Conservation (phyloP, 495 filamentous ascomycete genomes). For the Hypoxylon lienhwacheense region DNA sequence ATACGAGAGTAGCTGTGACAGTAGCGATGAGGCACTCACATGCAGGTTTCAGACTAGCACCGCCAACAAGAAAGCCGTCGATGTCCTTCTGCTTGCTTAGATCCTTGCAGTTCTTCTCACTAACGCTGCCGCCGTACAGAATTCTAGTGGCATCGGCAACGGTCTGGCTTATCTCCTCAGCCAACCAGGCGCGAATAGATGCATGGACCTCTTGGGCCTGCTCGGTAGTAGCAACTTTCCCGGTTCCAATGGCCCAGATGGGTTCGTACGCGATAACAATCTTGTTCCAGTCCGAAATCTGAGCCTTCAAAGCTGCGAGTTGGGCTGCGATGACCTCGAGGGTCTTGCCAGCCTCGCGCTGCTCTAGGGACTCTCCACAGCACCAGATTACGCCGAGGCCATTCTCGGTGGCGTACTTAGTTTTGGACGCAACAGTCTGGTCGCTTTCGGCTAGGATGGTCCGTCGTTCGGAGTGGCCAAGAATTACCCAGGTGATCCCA, state of each 20-base stretch:
- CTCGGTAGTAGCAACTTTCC: constrained; percentile 91
- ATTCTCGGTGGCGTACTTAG: constrained; percentile 82
- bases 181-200: constrained; percentile 88
- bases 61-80: constrained; percentile 97
- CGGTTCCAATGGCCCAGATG: constrained; percentile 98
- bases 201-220: constrained; percentile 96
- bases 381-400: constrained; percentile 92
- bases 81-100: constrained; percentile 90
- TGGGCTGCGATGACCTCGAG: constrained; percentile 86
- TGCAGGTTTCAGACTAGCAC: constrained; percentile 96
- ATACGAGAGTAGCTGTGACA: not conserved
- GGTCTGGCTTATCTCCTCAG: constrained; percentile 66
- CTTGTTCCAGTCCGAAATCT: constrained; percentile 83
- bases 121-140: constrained; percentile 95
- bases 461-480: constrained; percentile 92
- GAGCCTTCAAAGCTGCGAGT: constrained; percentile 66
- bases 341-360: constrained; percentile 84
- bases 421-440: constrained; percentile 87
- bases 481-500: constrained; percentile 83
- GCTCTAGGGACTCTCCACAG: constrained; percentile 91
- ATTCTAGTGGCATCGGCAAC: constrained; percentile 80
- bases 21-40: constrained; percentile 62
- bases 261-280: constrained; percentile 98
- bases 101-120: constrained; percentile 96
- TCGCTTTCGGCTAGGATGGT: constrained; percentile 83